A percentile compares a stretch with the other conserved stretches of the same genome.
These are phyloP conservation scores for Curvularia eragrostidis DNA, from an alignment of 2,329 filamentous ascomycete genomes.

Conservation along the genomic window DNA sequence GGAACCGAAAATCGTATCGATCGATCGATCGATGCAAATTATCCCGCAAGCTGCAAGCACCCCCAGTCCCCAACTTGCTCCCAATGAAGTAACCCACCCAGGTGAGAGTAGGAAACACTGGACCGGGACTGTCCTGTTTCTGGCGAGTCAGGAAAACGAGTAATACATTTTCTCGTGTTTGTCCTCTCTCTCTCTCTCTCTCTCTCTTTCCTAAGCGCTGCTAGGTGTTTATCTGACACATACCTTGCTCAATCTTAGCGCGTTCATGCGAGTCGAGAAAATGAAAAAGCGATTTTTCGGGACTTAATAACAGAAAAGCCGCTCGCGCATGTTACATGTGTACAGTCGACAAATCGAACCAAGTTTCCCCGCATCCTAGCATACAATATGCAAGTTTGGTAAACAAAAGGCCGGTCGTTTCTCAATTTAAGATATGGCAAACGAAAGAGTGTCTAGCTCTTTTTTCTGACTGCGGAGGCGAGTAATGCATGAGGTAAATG, in stretches of 20 bases:
- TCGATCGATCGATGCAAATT: not conserved
- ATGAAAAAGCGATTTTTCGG: conserved; percentile 15
- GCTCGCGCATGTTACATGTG: conserved; percentile 6
- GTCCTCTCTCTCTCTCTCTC: not conserved
- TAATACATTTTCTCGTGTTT: too few relatives aligned
- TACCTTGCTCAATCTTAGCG: not conserved
- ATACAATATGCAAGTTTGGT: not conserved
- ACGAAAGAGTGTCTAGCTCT: not conserved
- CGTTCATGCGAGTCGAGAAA: conserved; percentile 5
- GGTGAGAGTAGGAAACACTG: not conserved
- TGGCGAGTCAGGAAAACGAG: not conserved
- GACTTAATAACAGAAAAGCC: not conserved
- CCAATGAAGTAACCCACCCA: too few relatives aligned
- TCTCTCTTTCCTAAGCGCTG: not conserved
- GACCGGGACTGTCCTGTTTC: not conserved
- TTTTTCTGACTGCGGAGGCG: not conserved
- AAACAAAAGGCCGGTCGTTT: not conserved
- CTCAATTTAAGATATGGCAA: not conserved
- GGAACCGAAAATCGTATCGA: not conserved
- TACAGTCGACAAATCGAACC: not conserved
- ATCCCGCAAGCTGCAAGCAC: not conserved
- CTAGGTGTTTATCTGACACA: not conserved
- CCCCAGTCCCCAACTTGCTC: too few relatives aligned
- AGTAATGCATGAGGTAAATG: not conserved
- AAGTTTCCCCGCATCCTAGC: not conserved